These are phyloP conservation scores for Stipa capillata DNA, from an alignment of 176 grass and related monocot genomes.

Conservation along the genomic window DNA sequence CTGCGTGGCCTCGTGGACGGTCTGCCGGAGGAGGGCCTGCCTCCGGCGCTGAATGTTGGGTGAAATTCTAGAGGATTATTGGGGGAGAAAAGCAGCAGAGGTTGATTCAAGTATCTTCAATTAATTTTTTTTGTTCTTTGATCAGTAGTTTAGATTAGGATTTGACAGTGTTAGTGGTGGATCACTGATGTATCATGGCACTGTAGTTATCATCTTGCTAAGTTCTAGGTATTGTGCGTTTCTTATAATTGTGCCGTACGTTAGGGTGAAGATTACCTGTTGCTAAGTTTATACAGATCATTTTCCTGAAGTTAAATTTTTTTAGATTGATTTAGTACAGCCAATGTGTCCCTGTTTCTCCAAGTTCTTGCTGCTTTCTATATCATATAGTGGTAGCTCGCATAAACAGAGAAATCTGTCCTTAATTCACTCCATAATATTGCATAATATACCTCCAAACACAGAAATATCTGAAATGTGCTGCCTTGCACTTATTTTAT, in stretches of 20 bases:
- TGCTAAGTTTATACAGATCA: not conserved
- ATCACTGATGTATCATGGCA: constrained; percentile 4
- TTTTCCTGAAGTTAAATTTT: not conserved
- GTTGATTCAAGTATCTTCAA: not conserved
- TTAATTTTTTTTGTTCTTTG: not conserved
- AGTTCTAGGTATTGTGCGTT: not conserved
- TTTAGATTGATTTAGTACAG: not conserved
- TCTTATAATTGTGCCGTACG: not conserved
- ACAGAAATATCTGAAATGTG: no score
- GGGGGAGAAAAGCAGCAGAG: not conserved
- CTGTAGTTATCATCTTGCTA: not conserved
- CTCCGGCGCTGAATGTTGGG: not conserved
- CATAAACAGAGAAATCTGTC: no score
- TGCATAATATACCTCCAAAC: no score
- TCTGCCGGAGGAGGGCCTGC: not conserved
- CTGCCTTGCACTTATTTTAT: no score
- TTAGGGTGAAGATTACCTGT: not conserved
- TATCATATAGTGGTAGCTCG: not conserved
- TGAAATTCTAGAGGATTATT: not conserved
- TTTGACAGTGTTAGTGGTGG: constrained; percentile 2
- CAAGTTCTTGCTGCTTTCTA: not conserved
- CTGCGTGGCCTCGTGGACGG: constrained; percentile 30
- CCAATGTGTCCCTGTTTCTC: not conserved
- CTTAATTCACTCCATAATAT: no score
- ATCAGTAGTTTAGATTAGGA: not conserved